phyloP scores from a whole-genome alignment of 2,329 filamentous ascomycete genomes.

The Dothistroma septosporum region DNA sequence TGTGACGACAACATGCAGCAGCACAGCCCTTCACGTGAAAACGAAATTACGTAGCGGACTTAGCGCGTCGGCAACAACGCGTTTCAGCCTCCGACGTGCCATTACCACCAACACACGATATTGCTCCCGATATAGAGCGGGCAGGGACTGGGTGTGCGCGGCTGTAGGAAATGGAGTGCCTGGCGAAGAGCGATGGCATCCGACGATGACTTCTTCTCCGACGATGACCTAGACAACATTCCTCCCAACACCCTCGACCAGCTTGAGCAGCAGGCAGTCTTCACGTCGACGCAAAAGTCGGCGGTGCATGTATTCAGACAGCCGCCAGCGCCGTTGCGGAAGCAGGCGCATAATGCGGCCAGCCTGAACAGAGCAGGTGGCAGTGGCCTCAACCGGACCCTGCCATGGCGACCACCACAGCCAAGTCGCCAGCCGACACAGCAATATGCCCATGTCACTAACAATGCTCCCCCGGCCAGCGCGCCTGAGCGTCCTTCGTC shows the following conservation, averaged over 20 bases:
- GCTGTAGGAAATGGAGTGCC: slow-evolving; percentile 2
- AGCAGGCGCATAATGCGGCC: slow-evolving; percentile 23
- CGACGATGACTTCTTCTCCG: slow-evolving; percentile 45
- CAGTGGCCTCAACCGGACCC: slow-evolving; percentile 17
- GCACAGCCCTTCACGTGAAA: slow-evolving; percentile 3
- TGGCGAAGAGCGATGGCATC: slow-evolving; percentile 3
- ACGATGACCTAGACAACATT: slow-evolving; percentile 45
- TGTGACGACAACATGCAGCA: background rate
- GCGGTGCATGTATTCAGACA: slow-evolving; percentile 4
- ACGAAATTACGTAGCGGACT: background rate
- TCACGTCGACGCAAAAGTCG: slow-evolving; percentile 39
- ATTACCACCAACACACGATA: background rate
- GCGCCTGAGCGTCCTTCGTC: slow-evolving; percentile 32
- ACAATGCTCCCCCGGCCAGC: slow-evolving; percentile 22
- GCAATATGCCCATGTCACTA: slow-evolving; percentile 8
- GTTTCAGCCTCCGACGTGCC: background rate
- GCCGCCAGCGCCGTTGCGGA: slow-evolving; percentile 12
- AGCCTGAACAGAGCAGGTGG: slow-evolving; percentile 20
- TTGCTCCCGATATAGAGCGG: background rate
- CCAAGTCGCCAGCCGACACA: slow-evolving; percentile 12
- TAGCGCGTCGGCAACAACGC: background rate
- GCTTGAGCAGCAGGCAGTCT: slow-evolving; percentile 43
- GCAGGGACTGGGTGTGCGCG: background rate
- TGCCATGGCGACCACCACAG: slow-evolving; percentile 31
- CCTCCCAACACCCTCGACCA: slow-evolving; percentile 43